Base-by-base conservation (phyloP, 2,329 filamentous ascomycete genomes). In the Beauveria bassiana region DNA sequence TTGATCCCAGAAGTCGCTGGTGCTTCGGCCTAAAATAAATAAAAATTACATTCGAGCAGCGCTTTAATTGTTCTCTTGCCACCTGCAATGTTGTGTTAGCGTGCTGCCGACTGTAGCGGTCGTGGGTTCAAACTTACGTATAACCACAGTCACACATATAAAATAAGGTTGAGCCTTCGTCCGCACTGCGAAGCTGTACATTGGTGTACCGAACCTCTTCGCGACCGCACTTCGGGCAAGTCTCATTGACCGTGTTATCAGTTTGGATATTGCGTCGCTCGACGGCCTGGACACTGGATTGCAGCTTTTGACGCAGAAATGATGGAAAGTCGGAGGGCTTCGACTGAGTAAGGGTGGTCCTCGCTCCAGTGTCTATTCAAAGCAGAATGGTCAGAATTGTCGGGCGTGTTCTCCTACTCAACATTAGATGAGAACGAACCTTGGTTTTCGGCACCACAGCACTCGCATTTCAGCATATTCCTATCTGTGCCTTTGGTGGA, bases 141-240 rank as follows among this genome's bases (percentile, higher is more conserved):
- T 91, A 80, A 63, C 91, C 90, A 72, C 93, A 97, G 62, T 92
- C 86, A 76, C 93, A 97, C 63, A 82, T 88, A 76, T 91, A 96
- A 70, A 97, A 96, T 60, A 96, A 85, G 0, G 93, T 97, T 66
- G 88, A 91, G 64, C 95, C 95, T 84, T 98, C 93, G 73, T 99
- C 95, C 60, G 93, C 95, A 79, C 92, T 87, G 68, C 93, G 88
- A 69, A 96, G 78, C 73, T 99, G 95, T 64, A 91, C 85, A 3
- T 89, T 89, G 55, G 91, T 89, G 73, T 88, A 98, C 68, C 86
- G 89, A 74, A 98, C 91, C 71, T 96, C 88, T 59, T 86, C 86
- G 59, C 86, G 81, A 18, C 88, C 91, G 73, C 95, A 98, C 69
- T 91, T 87, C 51, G 88, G 84, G 72, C 95, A 98, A 50, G 82